Evolutionary conservation across 1,284 basidiomycete genomes (phyloP).

Genomic region (Naganishia cerealis): DNA sequence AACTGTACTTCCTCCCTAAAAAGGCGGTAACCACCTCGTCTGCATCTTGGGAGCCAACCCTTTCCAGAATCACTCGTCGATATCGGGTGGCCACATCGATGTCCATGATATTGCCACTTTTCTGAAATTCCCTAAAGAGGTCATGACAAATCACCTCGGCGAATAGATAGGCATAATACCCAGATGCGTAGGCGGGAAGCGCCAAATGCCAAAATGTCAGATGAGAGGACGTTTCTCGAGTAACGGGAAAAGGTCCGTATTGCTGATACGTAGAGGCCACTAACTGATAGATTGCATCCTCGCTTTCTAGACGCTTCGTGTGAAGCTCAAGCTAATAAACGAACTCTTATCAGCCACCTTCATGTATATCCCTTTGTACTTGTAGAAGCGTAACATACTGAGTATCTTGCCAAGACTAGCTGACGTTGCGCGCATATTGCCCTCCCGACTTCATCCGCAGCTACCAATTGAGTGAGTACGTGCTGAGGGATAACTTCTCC

Average conservation of each 20-base stretch:
- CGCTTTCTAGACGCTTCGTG: not conserved
- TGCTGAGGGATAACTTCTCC: not conserved
- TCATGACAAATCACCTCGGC: slow-evolving; percentile 23
- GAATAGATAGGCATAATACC: slow-evolving; percentile 2
- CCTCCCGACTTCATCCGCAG: not conserved
- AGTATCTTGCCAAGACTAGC: slow-evolving; percentile 3
- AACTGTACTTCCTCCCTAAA: slow-evolving; percentile 12
- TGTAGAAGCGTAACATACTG: not conserved
- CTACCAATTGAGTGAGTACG: slow-evolving; percentile 1
- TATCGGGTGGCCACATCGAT: slow-evolving; percentile 1
- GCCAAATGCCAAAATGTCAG: slow-evolving; percentile 1
- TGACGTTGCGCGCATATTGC: not conserved
- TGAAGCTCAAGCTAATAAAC: slow-evolving; percentile 10
- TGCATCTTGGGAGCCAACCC: slow-evolving; percentile 19
- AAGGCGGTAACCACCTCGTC: slow-evolving; percentile 11
- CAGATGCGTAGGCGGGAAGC: not conserved
- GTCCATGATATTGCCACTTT: slow-evolving; percentile 16
- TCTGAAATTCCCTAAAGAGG: slow-evolving; percentile 14
- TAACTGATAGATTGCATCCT: not conserved
- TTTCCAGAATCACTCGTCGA: slow-evolving; percentile 9
- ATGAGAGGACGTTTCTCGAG: not conserved
- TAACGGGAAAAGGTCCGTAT: not conserved
- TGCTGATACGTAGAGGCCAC: not conserved
- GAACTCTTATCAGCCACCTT: not conserved
- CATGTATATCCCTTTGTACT: not conserved